These are phyloP conservation scores for Prunella vulgaris DNA, from an alignment of 257 asterid genomes.

Conservation along the genomic window DNA sequence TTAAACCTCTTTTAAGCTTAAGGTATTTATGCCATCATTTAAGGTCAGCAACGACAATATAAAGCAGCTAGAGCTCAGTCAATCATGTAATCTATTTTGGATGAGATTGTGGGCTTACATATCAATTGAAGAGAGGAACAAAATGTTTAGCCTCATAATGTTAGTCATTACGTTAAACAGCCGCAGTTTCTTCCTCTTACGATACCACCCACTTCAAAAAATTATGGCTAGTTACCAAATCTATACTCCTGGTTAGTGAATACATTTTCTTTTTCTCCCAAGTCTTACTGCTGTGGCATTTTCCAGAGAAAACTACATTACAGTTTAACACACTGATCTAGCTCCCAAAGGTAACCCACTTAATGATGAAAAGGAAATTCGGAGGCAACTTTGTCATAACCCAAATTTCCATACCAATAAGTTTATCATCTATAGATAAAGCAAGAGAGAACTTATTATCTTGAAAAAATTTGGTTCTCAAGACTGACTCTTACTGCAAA, in stretches of 20 bases:
- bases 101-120: slow-evolving; percentile 4
- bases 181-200: background rate
- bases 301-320: background rate
- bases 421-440: too few relatives aligned
- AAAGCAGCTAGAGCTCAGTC: slow-evolving; percentile 1
- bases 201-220: background rate
- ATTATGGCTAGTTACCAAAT: background rate
- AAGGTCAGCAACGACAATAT: slow-evolving; percentile 3
- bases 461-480: too few relatives aligned
- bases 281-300: background rate
- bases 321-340: too few relatives aligned
- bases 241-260: background rate
- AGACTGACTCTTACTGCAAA: too few relatives aligned
- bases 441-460: too few relatives aligned
- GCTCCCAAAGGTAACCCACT: too few relatives aligned
- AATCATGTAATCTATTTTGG: slow-evolving; percentile 6
- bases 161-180: background rate
- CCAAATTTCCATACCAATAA: too few relatives aligned
- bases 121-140: slow-evolving; percentile 6
- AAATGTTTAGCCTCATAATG: background rate
- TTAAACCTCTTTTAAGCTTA: slow-evolving; percentile 8
- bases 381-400: too few relatives aligned
- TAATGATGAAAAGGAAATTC: too few relatives aligned
- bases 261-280: background rate
- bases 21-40: background rate